Percentiles rank a stretch among this genome's conserved stretches.
Evolutionary conservation across 2,329 filamentous ascomycete genomes (phyloP).

Genomic region (Cytospora chrysosperma): DNA sequence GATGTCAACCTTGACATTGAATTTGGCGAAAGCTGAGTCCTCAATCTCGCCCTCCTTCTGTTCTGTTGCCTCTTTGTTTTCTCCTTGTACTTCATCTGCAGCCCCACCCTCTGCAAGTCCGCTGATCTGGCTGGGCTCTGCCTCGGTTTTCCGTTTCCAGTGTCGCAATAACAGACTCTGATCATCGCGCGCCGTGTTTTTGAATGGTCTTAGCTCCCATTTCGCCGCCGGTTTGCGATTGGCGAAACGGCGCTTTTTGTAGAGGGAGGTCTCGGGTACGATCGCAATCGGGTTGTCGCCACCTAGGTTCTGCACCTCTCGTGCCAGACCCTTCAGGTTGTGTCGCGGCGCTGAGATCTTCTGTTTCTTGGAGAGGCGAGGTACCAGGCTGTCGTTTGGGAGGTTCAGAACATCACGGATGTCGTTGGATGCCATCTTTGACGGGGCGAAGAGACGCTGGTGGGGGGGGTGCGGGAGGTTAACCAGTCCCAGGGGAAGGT

Average conservation of each 20-base stretch:
- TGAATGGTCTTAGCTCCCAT: slow-evolving; percentile 72
- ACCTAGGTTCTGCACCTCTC: slow-evolving; percentile 64
- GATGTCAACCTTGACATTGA: slow-evolving; percentile 76
- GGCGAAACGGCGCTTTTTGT: slow-evolving; percentile 58
- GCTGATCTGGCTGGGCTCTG: slow-evolving; percentile 35
- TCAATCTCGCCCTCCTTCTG: slow-evolving; percentile 40
- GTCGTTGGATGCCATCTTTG: slow-evolving; percentile 70
- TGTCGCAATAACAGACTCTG: slow-evolving; percentile 68
- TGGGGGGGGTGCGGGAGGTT: neutral
- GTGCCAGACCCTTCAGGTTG: slow-evolving; percentile 62
- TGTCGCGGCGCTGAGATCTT: slow-evolving; percentile 61
- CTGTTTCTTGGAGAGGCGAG: slow-evolving; percentile 70
- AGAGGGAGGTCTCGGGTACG: slow-evolving; percentile 57
- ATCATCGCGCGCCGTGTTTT: slow-evolving; percentile 74
- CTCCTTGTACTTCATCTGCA: slow-evolving; percentile 36
- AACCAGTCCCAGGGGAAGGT: neutral
- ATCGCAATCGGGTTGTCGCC: slow-evolving; percentile 68
- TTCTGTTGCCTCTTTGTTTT: slow-evolving; percentile 31
- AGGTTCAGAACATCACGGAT: slow-evolving; percentile 87
- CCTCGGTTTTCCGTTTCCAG: slow-evolving; percentile 69
- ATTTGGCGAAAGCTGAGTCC: slow-evolving; percentile 75
- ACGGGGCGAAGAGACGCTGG: slow-evolving; percentile 28
- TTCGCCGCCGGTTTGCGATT: slow-evolving; percentile 55
- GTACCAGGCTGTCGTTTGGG: slow-evolving; percentile 55
- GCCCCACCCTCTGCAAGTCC: slow-evolving; percentile 31